Conservation (phyloP, 768 basidiomycete species). For the Rhizopogon vesiculosus region DNA sequence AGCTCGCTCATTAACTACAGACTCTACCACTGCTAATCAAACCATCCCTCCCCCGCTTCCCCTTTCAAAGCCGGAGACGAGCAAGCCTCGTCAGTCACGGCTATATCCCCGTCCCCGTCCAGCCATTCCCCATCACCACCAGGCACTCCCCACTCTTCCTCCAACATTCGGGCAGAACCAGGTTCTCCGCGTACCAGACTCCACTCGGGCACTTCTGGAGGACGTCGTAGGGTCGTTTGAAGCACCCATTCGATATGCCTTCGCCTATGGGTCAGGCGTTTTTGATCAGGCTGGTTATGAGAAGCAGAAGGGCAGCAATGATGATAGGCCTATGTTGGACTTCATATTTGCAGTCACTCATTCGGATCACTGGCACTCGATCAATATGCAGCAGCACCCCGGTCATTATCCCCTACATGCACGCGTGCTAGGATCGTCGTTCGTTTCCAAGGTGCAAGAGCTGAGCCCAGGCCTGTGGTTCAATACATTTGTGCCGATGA, state of each 20-base stretch:
- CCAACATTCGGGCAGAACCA: conserved; percentile 78
- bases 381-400: conserved; percentile 91
- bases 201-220: conserved; percentile 77
- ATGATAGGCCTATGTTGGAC: conserved; percentile 77
- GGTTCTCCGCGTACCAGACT: conserved; percentile 71
- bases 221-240: conserved; percentile 76
- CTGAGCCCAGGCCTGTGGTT: conserved; percentile 91
- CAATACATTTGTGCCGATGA: conserved; percentile 83
- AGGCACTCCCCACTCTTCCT: conserved; percentile 51
- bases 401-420: conserved; percentile 88
- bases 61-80: conserved; percentile 23
- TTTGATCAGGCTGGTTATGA: conserved; percentile 87
- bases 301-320: conserved; percentile 22
- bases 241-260: conserved; percentile 93
- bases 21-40: conserved; percentile 18
- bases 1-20: conserved; percentile 21
- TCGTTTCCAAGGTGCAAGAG: conserved; percentile 76
- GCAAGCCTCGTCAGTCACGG: conserved; percentile 28
- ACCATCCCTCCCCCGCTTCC: conserved; percentile 24
- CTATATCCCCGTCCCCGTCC: conserved; percentile 42
- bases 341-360: conserved; percentile 97
- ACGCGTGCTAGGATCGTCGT: conserved; percentile 76
- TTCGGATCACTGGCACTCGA: conserved; percentile 88
- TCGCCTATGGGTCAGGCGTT: conserved; percentile 96
- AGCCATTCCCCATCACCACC: conserved; percentile 16